phyloP scores from a whole-genome alignment of 1,284 basidiomycete species.

The Kwoniella shivajii region DNA sequence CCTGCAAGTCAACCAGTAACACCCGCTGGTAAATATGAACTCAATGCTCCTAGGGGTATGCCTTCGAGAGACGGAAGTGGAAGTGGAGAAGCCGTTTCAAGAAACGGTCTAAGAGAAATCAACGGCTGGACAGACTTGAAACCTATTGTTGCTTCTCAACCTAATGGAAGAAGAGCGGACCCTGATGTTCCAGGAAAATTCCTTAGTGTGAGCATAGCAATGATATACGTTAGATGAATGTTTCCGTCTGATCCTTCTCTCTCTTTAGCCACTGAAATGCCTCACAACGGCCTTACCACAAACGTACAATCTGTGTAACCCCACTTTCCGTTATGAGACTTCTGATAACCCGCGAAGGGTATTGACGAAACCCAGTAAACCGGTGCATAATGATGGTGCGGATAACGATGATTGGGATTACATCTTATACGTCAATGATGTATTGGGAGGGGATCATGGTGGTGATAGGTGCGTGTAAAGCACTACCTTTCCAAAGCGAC shows the following conservation, averaged over 20 bases:
- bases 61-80: constrained; percentile 8
- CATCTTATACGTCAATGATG: constrained; percentile 95
- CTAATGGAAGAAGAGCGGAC: constrained; percentile 48
- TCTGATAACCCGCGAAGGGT: constrained; percentile 89
- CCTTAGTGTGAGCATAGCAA: constrained; percentile 46
- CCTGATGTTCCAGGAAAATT: constrained; percentile 46
- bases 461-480: constrained; percentile 74
- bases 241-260: not conserved
- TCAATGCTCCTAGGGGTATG: constrained; percentile 19
- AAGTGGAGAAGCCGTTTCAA: constrained; percentile 7
- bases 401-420: constrained; percentile 98
- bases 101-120: constrained; percentile 27
- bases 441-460: constrained; percentile 79
- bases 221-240: constrained; percentile 7
- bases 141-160: constrained; percentile 37
- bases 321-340: constrained; percentile 87
- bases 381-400: constrained; percentile 87
- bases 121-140: constrained; percentile 42
- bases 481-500: not conserved
- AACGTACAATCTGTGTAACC: constrained; percentile 90
- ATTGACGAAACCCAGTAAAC: constrained; percentile 93
- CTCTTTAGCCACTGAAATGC: constrained; percentile 74
- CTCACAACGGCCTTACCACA: constrained; percentile 82
- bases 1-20: constrained; percentile 43
- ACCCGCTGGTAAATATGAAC: constrained; percentile 32